phyloP scores from a whole-genome alignment of 2,329 filamentous ascomycete species.

The Blumeria graminis region DNA sequence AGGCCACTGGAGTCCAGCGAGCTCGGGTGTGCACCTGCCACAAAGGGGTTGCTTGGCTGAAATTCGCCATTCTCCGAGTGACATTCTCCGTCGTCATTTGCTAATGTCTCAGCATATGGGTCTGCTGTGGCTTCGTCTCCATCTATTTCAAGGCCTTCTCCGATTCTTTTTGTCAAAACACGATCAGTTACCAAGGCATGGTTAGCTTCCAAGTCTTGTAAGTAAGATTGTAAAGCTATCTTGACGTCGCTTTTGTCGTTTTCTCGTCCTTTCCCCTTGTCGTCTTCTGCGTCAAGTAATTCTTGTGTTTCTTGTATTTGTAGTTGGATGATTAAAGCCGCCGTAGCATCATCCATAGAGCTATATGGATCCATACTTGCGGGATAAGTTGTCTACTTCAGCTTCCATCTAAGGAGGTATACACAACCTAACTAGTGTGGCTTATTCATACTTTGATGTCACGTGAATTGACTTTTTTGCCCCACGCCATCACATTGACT shows the following conservation, averaged over 20 bases:
- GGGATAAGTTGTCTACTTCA: too few species aligned
- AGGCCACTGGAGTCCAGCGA: conserved; percentile 5
- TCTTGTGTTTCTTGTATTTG: conserved; percentile 8
- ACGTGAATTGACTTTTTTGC: too few species aligned
- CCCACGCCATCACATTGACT: too few species aligned
- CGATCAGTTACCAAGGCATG: conserved; percentile 4
- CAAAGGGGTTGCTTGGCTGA: too few species aligned
- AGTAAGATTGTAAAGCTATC: conserved; percentile 5
- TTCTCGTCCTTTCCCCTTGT: conserved; percentile 4
- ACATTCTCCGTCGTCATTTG: neutral
- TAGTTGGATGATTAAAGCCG: conserved; percentile 8
- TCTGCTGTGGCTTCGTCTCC: conserved; percentile 5
- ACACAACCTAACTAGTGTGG: too few species aligned
- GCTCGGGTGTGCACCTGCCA: neutral
- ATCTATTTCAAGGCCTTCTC: conserved; percentile 8
- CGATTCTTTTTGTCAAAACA: conserved; percentile 9
- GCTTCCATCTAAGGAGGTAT: too few species aligned
- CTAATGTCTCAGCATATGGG: neutral
- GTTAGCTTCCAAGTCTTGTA: conserved; percentile 4
- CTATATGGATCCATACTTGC: neutral
- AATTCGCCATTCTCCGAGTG: too few species aligned
- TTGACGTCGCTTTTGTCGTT: conserved; percentile 4
- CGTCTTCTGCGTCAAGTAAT: conserved; percentile 1
- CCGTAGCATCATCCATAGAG: conserved; percentile 7
- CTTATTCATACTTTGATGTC: too few species aligned